Conservation (phyloP, 2,329 filamentous ascomycete species). For the Onygenales sp. region DNA sequence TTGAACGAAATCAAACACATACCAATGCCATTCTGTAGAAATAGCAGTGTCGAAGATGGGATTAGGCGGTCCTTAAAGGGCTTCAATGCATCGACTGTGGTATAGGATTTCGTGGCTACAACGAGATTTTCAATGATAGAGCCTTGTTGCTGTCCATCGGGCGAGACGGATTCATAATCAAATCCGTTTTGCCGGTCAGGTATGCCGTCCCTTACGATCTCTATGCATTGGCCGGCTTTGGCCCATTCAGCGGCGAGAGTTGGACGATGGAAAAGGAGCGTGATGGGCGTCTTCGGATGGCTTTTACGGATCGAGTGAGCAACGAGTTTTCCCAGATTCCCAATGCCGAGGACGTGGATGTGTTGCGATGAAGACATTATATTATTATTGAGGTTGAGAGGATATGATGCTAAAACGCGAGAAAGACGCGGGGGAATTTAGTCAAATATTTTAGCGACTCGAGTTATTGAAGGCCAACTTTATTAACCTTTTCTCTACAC, state of each 20-base stretch:
- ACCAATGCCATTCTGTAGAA: not conserved
- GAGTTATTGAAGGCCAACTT: no score
- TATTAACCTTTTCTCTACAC: no score
- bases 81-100: not conserved
- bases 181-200: not conserved
- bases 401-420: no score
- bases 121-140: not conserved
- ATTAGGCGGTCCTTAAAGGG: not conserved
- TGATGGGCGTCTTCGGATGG: not conserved
- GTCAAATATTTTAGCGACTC: no score
- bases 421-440: no score
- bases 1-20: not conserved
- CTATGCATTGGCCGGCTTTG: not conserved
- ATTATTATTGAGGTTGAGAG: no score
- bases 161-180: not conserved
- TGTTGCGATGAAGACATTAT: not conserved
- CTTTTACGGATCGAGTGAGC: not conserved
- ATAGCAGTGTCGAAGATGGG: not conserved
- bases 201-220: not conserved
- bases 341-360: not conserved
- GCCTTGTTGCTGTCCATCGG: not conserved
- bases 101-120: not conserved
- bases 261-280: not conserved
- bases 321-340: not conserved
- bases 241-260: not conserved